Evolutionary conservation across 352 stramenopile genomes (phyloP).

Genomic region (Phytophthora litchii): DNA sequence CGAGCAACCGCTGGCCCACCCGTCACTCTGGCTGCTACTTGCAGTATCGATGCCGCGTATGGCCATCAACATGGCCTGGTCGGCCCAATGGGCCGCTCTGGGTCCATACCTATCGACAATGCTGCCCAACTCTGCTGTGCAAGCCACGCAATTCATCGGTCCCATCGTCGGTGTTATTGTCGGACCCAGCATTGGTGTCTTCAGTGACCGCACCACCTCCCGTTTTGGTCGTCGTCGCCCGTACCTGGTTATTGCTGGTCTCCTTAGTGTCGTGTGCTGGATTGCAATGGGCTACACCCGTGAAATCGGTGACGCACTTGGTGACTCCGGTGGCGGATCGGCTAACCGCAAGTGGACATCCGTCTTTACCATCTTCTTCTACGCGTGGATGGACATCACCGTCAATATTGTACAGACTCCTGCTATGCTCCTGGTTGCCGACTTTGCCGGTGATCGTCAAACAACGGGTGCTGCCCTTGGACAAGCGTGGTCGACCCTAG

Average conservation of each 20-base stretch:
- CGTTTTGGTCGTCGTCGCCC: slow-evolving; percentile 20
- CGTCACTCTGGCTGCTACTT: slow-evolving; percentile 26
- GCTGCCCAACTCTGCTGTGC: slow-evolving; percentile 43
- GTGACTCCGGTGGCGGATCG: slow-evolving; percentile 25
- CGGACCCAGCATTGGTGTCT: slow-evolving; percentile 25
- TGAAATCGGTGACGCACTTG: slow-evolving; percentile 25
- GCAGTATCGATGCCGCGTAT: slow-evolving; percentile 30
- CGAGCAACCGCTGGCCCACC: slow-evolving; percentile 9
- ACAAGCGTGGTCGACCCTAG: slow-evolving; percentile 40
- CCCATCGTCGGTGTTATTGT: slow-evolving; percentile 29
- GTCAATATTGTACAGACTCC: slow-evolving; percentile 29
- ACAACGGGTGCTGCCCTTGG: slow-evolving; percentile 44
- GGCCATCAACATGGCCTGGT: slow-evolving; percentile 30
- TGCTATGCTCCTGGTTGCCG: slow-evolving; percentile 36
- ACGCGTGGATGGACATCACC: slow-evolving; percentile 32
- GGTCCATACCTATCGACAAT: slow-evolving; percentile 54
- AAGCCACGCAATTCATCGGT: slow-evolving; percentile 28
- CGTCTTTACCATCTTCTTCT: slow-evolving; percentile 29
- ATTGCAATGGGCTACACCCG: slow-evolving; percentile 50
- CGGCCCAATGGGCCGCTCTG: slow-evolving; percentile 52
- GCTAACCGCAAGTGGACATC: slow-evolving; percentile 33
- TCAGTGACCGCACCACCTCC: slow-evolving; percentile 28
- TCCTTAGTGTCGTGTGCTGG: slow-evolving; percentile 49
- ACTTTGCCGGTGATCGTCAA: slow-evolving; percentile 56
- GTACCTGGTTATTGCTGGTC: slow-evolving; percentile 43